Evolutionary conservation across 768 basidiomycete species (phyloP).

Genomic region (Calocybe indica): DNA sequence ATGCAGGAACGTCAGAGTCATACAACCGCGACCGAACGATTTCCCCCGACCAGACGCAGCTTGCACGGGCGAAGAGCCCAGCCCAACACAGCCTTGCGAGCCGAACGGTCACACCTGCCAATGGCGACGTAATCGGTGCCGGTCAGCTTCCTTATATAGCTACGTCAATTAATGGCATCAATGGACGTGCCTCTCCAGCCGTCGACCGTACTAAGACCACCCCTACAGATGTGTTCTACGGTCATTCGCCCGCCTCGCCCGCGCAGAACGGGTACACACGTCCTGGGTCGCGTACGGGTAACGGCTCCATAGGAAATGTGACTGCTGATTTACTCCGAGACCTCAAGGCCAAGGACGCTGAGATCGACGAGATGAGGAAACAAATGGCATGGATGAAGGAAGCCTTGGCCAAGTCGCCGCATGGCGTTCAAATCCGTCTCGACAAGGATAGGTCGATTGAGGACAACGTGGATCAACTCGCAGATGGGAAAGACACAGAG

Average conservation of each 20-base stretch:
- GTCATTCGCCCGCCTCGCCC: conserved; percentile 32
- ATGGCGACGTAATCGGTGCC: conserved; percentile 18
- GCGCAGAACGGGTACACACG: conserved; percentile 43
- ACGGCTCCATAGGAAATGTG: conserved; percentile 61
- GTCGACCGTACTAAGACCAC: conserved; percentile 13
- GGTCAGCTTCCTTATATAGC: conserved; percentile 47
- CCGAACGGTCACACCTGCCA: conserved; percentile 57
- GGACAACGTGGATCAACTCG: conserved; percentile 26
- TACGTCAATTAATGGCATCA: conserved; percentile 36
- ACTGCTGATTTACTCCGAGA: conserved; percentile 75
- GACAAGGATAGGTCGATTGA: conserved; percentile 9
- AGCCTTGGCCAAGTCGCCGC: conserved; percentile 38
- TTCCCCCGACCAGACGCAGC: conserved; percentile 45
- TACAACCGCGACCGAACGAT: conserved; percentile 38
- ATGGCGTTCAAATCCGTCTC: too few species aligned
- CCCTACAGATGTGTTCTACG: neutral
- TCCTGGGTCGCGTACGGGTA: conserved; percentile 32
- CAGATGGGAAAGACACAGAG: conserved; percentile 54
- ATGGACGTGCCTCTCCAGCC: conserved; percentile 33
- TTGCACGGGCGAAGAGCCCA: conserved; percentile 56
- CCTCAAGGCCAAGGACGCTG: conserved; percentile 75
- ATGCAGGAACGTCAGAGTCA: conserved; percentile 40
- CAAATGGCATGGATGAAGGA: conserved; percentile 85
- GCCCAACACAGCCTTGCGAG: conserved; percentile 31
- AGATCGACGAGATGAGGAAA: conserved; percentile 70